Base-by-base conservation (phyloP, 345 rosid species). In the Hibiscus mutabilis region DNA sequence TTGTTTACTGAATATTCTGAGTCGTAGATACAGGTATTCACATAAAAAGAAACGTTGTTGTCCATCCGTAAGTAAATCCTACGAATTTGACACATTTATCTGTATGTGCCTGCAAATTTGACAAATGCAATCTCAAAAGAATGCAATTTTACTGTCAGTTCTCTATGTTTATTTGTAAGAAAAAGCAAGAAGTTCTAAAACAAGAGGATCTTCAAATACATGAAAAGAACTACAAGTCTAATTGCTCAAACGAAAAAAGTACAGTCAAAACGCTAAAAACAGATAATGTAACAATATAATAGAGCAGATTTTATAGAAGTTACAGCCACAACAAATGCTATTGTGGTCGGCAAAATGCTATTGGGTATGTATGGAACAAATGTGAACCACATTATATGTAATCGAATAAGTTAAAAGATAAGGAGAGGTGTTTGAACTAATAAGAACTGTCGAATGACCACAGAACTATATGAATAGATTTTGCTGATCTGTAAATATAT, bases 11-110 rank as follows among this genome's bases (percentile, higher is more conserved):
- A 25, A 59, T 10, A 42, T 24, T 44, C 49, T 46, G 44, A 66
- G n/a, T 56, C 55, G 72, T 53, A 6, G 14, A 33, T 11, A 53
- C 15, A 49, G 4, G 94, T 96, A 93, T 93, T 96, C 97, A 91
- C 98, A 93, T 93, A 85, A 93, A 93, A 72, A 93, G 91, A 76
- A 93, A 87, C 16, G 98, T 93, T 7, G 98, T 95, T 29, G 97
- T 88, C 98, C 97, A 93, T 77, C 98, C 98, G 77, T 95, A 88
- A 82, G 88, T 53, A 61, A 82, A 83, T 58, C 87, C 88, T 3
- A 93, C 76, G 67, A 93, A 83, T 77, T 78, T 87, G 70, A 80
- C 87, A 66, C 86, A 87, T 86, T 87, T 69, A 75, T 85, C 86
- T 0, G 64, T 84, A 68, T 90, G 80, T 73, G 94, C 91, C 98